Conservation (phyloP, 75 land plant species). For the Chamaecyparis obtusa region DNA sequence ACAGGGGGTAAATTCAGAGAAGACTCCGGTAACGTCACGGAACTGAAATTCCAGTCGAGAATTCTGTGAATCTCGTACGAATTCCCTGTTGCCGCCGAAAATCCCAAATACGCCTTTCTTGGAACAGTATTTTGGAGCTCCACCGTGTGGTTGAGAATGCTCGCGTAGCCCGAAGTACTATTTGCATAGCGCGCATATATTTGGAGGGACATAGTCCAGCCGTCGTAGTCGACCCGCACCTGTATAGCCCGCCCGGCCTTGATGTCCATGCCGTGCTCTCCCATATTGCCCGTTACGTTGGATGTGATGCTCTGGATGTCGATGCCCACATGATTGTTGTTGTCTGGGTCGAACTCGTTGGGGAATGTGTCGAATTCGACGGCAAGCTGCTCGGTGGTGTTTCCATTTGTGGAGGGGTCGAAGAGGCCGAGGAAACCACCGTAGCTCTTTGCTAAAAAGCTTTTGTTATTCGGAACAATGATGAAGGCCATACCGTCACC, state of each 20-base stretch:
- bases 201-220: slow-evolving; percentile 12
- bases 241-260: slow-evolving; percentile 22
- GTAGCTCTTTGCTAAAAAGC: slow-evolving; percentile 13
- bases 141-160: slow-evolving; percentile 20
- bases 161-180: not conserved
- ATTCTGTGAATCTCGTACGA: slow-evolving; percentile 28
- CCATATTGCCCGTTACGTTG: slow-evolving; percentile 10
- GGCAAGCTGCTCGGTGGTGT: slow-evolving; percentile 19
- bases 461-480: slow-evolving; percentile 16
- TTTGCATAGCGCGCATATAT: slow-evolving; percentile 20
- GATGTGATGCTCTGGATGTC: slow-evolving; percentile 22
- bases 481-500: slow-evolving; percentile 53
- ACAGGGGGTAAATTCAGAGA: not conserved
- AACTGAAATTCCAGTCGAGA: slow-evolving; percentile 29
- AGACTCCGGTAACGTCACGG: not conserved
- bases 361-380: slow-evolving; percentile 42
- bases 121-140: slow-evolving; percentile 20
- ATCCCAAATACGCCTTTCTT: slow-evolving; percentile 30
- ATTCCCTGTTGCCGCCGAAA: slow-evolving; percentile 30
- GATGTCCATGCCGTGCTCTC: slow-evolving; percentile 13
- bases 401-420: slow-evolving; percentile 16
- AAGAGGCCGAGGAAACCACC: slow-evolving; percentile 37
- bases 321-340: slow-evolving; percentile 40
- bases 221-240: slow-evolving; percentile 31
- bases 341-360: slow-evolving; percentile 35